Evolutionary conservation across 345 rosid species (phyloP).

Genomic region (Arabidopsis arenosa): DNA sequence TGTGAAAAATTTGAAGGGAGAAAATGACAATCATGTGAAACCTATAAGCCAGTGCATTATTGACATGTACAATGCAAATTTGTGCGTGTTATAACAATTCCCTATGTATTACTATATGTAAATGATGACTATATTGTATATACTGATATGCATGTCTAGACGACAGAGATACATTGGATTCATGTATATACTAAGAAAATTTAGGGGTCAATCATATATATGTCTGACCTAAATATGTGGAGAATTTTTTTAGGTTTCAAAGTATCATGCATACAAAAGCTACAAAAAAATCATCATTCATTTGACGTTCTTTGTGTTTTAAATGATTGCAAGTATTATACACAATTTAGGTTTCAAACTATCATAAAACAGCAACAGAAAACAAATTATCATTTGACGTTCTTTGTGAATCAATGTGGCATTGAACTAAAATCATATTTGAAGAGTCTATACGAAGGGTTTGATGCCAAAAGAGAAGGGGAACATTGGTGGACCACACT

Average conservation of each 20-base stretch:
- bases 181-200: not conserved
- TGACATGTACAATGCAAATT: slow-evolving; percentile 21
- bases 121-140: not conserved
- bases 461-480: slow-evolving; percentile 32
- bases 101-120: not conserved
- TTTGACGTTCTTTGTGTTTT: not conserved
- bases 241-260: no score
- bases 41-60: slow-evolving; percentile 11
- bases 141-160: slow-evolving; percentile 2
- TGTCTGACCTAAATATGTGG: slow-evolving; percentile 11
- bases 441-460: slow-evolving; percentile 24
- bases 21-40: slow-evolving; percentile 9
- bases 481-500: slow-evolving; percentile 40
- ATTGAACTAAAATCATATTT: slow-evolving; percentile 13
- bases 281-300: no score
- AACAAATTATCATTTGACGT: not conserved
- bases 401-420: slow-evolving; percentile 2
- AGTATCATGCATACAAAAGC: no score
- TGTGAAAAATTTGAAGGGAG: slow-evolving; percentile 7
- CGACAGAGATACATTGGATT: slow-evolving; percentile 20
- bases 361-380: not conserved
- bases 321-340: slow-evolving; percentile 20
- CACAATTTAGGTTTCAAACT: not conserved
- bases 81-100: not conserved
- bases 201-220: slow-evolving; percentile 16